Percentiles rank a stretch among this genome's conserved stretches.
Evolutionary conservation across 2,329 filamentous ascomycete genomes (phyloP).

Genomic region (Exophiala viscosa): DNA sequence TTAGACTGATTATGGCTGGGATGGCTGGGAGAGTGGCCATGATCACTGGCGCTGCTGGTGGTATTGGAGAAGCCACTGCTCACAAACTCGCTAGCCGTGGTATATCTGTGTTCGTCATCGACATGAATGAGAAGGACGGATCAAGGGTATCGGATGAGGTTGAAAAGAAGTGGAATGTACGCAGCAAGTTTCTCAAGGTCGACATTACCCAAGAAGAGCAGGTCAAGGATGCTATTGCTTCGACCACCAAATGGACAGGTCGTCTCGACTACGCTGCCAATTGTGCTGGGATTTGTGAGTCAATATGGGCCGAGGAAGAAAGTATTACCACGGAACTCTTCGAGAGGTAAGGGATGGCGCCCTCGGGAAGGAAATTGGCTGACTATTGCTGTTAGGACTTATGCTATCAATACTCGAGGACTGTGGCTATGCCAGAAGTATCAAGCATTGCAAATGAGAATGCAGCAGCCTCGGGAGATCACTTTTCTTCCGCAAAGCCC

Average conservation of each 20-base stretch:
- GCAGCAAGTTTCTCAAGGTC: slow-evolving; percentile 20
- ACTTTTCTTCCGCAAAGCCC: slow-evolving; percentile 5
- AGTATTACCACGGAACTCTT: slow-evolving; percentile 20
- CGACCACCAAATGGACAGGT: slow-evolving; percentile 15
- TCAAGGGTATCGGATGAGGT: slow-evolving; percentile 13
- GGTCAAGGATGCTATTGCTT: slow-evolving; percentile 15
- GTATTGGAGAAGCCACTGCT: slow-evolving; percentile 20
- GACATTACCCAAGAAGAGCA: slow-evolving; percentile 22
- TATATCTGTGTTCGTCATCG: slow-evolving; percentile 12
- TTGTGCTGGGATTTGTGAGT: slow-evolving; percentile 22
- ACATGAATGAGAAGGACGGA: slow-evolving; percentile 18
- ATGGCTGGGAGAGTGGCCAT: slow-evolving; percentile 16
- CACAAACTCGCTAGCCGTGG: slow-evolving; percentile 19
- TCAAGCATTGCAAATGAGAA: slow-evolving; percentile 21
- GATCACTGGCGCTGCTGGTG: slow-evolving; percentile 19
- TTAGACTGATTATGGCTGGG: slow-evolving; percentile 1
- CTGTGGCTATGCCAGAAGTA: slow-evolving; percentile 22
- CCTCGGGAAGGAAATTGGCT: neutral
- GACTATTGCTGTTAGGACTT: slow-evolving; percentile 4
- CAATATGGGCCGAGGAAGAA: slow-evolving; percentile 19
- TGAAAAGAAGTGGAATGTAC: slow-evolving; percentile 13
- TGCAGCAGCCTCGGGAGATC: slow-evolving; percentile 14
- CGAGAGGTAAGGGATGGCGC: slow-evolving; percentile 9
- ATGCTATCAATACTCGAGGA: slow-evolving; percentile 19
- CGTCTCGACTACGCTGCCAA: slow-evolving; percentile 23